Conservation (phyloP, 2,329 filamentous ascomycete genomes). For the Diplodia intermedia region DNA sequence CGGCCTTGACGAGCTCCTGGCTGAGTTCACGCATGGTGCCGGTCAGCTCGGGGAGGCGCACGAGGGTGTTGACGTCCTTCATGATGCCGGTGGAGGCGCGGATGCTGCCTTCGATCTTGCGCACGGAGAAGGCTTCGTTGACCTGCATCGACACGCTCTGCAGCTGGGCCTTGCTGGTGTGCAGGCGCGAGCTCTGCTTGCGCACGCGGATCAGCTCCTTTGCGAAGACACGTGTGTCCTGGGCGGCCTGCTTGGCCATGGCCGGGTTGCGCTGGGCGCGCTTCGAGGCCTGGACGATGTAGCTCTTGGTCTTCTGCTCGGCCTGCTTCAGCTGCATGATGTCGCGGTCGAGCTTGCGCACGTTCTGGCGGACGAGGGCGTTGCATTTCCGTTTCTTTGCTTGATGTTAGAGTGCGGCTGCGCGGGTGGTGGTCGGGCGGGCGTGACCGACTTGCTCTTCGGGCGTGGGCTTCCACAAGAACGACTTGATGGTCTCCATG, state of each 20-base stretch:
- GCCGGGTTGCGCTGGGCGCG: constrained; percentile 81
- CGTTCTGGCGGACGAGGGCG: constrained; percentile 83
- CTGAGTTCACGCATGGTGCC: constrained; percentile 88
- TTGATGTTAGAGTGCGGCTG: constrained; percentile 9
- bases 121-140: constrained; percentile 91
- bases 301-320: constrained; percentile 75
- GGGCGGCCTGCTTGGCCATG: constrained; percentile 77
- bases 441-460: constrained; percentile 77
- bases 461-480: constrained; percentile 92
- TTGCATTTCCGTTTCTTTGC: constrained; percentile 95
- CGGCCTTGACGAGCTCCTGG: constrained; percentile 88
- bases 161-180: constrained; percentile 90
- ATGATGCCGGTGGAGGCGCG: constrained; percentile 87
- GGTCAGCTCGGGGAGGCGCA: constrained; percentile 83
- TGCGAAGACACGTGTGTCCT: constrained; percentile 87
- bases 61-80: constrained; percentile 91
- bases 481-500: constrained; percentile 87
- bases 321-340: constrained; percentile 78
- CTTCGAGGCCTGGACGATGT: constrained; percentile 82
- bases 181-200: constrained; percentile 74
- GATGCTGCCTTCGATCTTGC: constrained; percentile 94
- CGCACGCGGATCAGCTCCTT: constrained; percentile 84
- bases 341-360: constrained; percentile 93
- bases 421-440: constrained; percentile 1
- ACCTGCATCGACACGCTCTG: constrained; percentile 97